A percentile compares a stretch with the other conserved stretches of the same genome.
phyloP scores from a whole-genome alignment of 331 rosid genomes.

The Pyrus hybrid region DNA sequence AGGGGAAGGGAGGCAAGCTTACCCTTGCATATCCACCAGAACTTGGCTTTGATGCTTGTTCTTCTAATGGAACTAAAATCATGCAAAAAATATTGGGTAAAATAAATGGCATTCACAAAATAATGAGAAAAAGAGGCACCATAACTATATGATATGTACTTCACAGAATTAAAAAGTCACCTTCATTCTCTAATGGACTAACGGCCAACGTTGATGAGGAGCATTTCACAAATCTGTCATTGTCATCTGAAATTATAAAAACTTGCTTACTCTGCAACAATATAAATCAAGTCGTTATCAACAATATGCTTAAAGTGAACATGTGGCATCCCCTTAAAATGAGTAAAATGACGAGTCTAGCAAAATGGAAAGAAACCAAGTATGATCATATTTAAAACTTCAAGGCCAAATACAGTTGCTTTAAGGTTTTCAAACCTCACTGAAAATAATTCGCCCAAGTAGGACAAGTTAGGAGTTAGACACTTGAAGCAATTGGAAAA shows the following conservation, averaged over 20 bases:
- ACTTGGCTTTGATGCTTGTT: constrained; percentile 14
- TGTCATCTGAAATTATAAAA: constrained; percentile 22
- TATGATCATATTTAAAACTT: background rate
- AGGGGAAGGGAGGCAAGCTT: constrained; percentile 17
- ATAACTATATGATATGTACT: background rate
- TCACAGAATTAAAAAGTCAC: background rate
- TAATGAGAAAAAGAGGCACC: background rate
- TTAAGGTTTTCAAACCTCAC: background rate
- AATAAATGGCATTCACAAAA: background rate
- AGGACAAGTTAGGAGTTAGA: background rate
- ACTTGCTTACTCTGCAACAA: constrained; percentile 25
- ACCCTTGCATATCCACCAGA: constrained; percentile 38
- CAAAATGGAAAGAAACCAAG: background rate
- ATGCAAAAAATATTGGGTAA: background rate
- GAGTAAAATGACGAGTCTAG: background rate
- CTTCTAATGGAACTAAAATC: constrained; percentile 28
- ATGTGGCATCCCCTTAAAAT: background rate
- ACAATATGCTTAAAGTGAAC: background rate
- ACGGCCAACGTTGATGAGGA: constrained; percentile 26
- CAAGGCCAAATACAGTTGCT: background rate
- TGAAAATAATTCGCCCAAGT: background rate
- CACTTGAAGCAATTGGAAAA: background rate
- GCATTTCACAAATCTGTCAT: constrained; percentile 9
- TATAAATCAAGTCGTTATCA: background rate
- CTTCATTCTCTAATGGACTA: constrained; percentile 21